phyloP scores from a whole-genome alignment of 2,329 filamentous ascomycete genomes.

The Penicillium vulpinum region DNA sequence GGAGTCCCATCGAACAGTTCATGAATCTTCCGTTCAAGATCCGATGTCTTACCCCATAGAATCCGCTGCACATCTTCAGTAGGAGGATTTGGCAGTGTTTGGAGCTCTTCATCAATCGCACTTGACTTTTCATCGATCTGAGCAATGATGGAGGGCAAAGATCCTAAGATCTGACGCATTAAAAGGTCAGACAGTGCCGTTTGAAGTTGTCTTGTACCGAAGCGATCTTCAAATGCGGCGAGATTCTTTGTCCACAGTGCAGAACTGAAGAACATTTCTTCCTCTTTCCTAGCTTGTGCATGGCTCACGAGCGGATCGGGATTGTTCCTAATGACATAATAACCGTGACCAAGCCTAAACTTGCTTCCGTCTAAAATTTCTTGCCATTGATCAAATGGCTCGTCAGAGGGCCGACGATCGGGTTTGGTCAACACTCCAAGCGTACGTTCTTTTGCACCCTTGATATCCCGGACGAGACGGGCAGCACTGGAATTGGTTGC shows the following conservation, averaged over 20 bases:
- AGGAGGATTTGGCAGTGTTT: slow-evolving; percentile 65
- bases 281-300: slow-evolving; percentile 49
- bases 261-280: slow-evolving; percentile 52
- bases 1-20: slow-evolving; percentile 55
- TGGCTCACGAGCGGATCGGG: slow-evolving; percentile 49
- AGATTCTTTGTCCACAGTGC: slow-evolving; percentile 51
- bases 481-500: slow-evolving; percentile 73
- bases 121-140: slow-evolving; percentile 52
- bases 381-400: slow-evolving; percentile 59
- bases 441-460: slow-evolving; percentile 58
- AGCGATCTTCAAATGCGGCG: slow-evolving; percentile 42
- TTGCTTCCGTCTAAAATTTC: slow-evolving; percentile 62
- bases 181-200: slow-evolving; percentile 42
- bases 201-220: slow-evolving; percentile 56
- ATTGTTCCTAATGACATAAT: slow-evolving; percentile 70
- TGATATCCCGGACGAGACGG: slow-evolving; percentile 59
- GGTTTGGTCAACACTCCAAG: slow-evolving; percentile 84
- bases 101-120: slow-evolving; percentile 57
- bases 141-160: slow-evolving; percentile 35
- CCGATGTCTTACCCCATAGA: slow-evolving; percentile 60
- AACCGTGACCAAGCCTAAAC: slow-evolving; percentile 69
- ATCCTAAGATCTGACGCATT: slow-evolving; percentile 45
- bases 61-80: slow-evolving; percentile 64
- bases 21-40: slow-evolving; percentile 58
- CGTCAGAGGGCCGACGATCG: slow-evolving; percentile 62